Evolutionary conservation across 2,329 filamentous ascomycete genomes (phyloP).

Genomic region (Penicillium sp.): DNA sequence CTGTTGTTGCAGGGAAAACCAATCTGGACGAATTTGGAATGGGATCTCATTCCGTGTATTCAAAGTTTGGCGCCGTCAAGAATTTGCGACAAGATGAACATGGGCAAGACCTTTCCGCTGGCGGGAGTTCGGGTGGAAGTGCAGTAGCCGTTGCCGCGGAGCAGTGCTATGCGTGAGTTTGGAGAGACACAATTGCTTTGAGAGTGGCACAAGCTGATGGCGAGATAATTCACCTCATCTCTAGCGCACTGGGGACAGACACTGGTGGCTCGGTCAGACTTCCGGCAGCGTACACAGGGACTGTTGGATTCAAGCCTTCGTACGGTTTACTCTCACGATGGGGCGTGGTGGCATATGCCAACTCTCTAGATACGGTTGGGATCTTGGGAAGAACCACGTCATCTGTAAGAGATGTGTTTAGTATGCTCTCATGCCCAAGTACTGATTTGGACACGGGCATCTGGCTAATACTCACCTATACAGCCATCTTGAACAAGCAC

Average conservation of each 20-base stretch:
- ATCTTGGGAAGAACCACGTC: conserved; percentile 56
- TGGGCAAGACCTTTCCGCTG: conserved; percentile 56
- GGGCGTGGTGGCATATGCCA: conserved; percentile 86
- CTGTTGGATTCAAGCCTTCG: conserved; percentile 82
- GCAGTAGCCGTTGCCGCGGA: conserved; percentile 71
- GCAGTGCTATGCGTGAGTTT: conserved; percentile 52
- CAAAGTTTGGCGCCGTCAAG: conserved; percentile 59
- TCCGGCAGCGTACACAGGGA: conserved; percentile 78
- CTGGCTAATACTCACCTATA: conserved; percentile 8
- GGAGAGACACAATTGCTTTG: background rate
- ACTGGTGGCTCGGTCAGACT: conserved; percentile 85
- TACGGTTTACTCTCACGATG: conserved; percentile 81
- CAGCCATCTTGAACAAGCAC: conserved; percentile 50
- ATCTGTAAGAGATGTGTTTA: conserved; percentile 49
- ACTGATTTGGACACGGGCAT: background rate
- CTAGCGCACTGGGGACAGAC: conserved; percentile 76
- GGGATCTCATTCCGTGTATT: conserved; percentile 74
- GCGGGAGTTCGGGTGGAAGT: conserved; percentile 90
- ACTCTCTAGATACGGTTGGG: conserved; percentile 86
- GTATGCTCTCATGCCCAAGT: conserved; percentile 28
- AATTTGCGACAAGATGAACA: conserved; percentile 41
- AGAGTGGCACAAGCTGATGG: conserved; percentile 4
- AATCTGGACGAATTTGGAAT: conserved; percentile 97
- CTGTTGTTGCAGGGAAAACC: conserved; percentile 67
- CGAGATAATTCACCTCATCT: background rate